phyloP scores from a whole-genome alignment of 1,284 basidiomycete genomes.

The Tilletia indica region DNA sequence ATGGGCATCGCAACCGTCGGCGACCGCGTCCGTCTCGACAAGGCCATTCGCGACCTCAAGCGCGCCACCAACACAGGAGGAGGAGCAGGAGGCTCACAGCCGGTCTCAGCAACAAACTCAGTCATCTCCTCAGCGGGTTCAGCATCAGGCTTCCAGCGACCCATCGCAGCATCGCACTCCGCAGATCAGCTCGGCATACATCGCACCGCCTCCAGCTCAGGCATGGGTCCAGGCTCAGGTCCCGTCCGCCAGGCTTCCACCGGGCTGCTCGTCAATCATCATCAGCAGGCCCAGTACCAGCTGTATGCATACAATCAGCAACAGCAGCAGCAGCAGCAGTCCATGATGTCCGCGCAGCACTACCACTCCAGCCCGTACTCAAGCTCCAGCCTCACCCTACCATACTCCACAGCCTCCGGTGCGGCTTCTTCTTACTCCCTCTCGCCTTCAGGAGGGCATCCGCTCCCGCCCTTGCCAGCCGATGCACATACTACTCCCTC shows the following conservation, averaged over 20 bases:
- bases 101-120: conserved; percentile 9
- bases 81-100: too few species aligned
- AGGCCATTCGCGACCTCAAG: conserved; percentile 52
- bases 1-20: conserved; percentile 53
- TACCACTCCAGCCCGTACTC: too few species aligned
- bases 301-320: background rate
- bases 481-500: conserved; percentile 18
- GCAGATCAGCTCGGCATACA: background rate
- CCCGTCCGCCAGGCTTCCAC: background rate
- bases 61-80: background rate
- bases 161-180: background rate
- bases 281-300: background rate
- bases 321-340: background rate
- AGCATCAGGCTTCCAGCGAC: background rate
- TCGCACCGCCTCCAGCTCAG: background rate
- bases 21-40: conserved; percentile 45
- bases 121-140: background rate
- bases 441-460: background rate
- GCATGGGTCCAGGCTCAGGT: background rate
- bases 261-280: background rate
- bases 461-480: conserved; percentile 16
- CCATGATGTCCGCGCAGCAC: background rate
- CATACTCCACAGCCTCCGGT: too few species aligned
- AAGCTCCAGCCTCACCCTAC: too few species aligned
- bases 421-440: too few species aligned